These are phyloP conservation scores for Mycosphaerella arachidis DNA, from an alignment of 2,329 filamentous ascomycete species.

Conservation along the genomic window DNA sequence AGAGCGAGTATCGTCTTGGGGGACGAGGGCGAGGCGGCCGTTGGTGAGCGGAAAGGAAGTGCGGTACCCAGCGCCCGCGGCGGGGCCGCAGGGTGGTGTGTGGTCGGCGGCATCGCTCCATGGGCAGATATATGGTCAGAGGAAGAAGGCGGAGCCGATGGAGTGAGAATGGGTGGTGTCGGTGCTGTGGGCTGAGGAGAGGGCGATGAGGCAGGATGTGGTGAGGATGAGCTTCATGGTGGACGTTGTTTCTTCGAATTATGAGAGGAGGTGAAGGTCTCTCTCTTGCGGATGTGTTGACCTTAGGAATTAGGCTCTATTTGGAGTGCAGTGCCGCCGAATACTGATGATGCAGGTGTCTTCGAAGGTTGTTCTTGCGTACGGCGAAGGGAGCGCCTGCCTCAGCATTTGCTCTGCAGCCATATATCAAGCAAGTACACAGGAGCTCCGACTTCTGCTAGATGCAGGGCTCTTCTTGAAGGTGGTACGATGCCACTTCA, in stretches of 20 bases:
- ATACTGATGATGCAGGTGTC: too few relatives aligned
- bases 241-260: neutral
- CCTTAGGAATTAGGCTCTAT: neutral
- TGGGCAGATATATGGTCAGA: slow-evolving; percentile 56
- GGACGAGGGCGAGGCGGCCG: slow-evolving; percentile 52
- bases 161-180: neutral
- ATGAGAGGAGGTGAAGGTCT: neutral
- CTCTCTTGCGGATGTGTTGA: neutral
- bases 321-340: neutral
- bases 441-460: neutral
- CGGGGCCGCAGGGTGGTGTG: slow-evolving; percentile 54
- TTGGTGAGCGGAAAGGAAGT: slow-evolving; percentile 55
- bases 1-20: slow-evolving; percentile 55
- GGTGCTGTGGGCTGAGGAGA: neutral
- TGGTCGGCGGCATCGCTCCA: slow-evolving; percentile 56
- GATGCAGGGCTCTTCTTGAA: neutral
- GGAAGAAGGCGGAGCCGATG: slow-evolving; percentile 33
- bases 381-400: neutral
- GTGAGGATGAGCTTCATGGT: neutral
- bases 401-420: neutral
- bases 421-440: neutral
- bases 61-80: slow-evolving; percentile 45
- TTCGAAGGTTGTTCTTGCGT: neutral
- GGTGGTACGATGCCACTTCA: neutral
- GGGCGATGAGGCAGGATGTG: neutral